Base-by-base conservation (phyloP, 2,329 filamentous ascomycete species). In the Botrytis squamosa region DNA sequence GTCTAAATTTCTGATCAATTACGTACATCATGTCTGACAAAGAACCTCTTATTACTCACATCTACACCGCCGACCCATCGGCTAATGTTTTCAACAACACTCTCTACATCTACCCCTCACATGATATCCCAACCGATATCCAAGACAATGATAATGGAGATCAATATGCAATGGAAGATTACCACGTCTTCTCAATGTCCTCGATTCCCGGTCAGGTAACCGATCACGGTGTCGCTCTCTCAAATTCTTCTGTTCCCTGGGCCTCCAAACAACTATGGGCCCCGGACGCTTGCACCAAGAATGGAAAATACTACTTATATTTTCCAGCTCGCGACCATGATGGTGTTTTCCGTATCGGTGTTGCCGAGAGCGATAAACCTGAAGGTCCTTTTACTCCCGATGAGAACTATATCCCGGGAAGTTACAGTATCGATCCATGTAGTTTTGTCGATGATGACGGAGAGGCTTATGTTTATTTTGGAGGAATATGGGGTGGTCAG, bases 131-230 rank as follows among this genome's bases (percentile, higher is more conserved):
- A 82, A 93, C 91, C 8, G 87, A 90, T 82, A 92, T 93, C 81
- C 74, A 87, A 73, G 91, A 92, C 85, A 94, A 95, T 84, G 92
- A 94, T 86, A 93, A 94, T 86, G 92, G 92, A 80, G 92, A 94
- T 83, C 92, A 94, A 81, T 94, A 94, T 82, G 92, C 93, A 84
- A 95, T 94, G 92, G 86, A 84, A 73, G 92, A 95, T 84, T 95
- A 95, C 86, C 92, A 94, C 82, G 92, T 95, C 81, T 90, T 94
- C 82, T 84, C 84, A 42, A 82, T 88, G 74, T 86, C 88, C 72
- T 84, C 86, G 1, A 84, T 89, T 38, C 0, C 84, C 85, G 67
- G 67, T 20, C 12, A 49, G 12, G 91, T 94, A 3, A 90, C 86
- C 33, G 92, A 94, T 84, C 92, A 94, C 83, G 92, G 92, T 78